Base-by-base conservation (phyloP, 2,329 filamentous ascomycete species). In the Nigrospora sphaerica region DNA sequence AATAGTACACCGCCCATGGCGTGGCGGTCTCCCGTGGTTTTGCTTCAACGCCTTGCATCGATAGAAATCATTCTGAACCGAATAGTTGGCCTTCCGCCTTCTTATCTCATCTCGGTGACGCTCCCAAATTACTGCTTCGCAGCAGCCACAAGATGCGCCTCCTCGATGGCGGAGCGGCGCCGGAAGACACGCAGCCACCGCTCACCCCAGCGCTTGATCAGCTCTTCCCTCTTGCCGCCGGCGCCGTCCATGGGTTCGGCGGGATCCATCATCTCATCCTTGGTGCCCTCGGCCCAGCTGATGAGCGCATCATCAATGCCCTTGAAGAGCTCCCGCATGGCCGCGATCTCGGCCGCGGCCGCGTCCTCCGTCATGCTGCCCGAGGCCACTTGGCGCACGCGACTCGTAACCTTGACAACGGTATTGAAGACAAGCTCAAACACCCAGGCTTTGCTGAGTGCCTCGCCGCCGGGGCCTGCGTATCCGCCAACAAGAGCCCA, bases 361-460 rank as follows among this genome's bases (percentile, higher is more conserved):
- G 83, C 76, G 10, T 72, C 71, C 2, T 69, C 65, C 4, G 83
- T 66, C 12, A 75, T 76, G 9, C 76, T 72, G 39, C 82, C 78
- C 2, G 73, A 71, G 11, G 88, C 80, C 19, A 96, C 83, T 67
- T 95, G 88, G 37, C 88, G 82, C 44, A 95, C 83, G 31, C 91
- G 86, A 52, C 83, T 84, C 2, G 89, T 91, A 42, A 97, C 92
- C 69, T 98, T 97, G 60, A 82, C 78, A 44, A 96, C 84, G 0
- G 93, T 97, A 55, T 86, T 86, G 51, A 84, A 83, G 14, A 97
- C 83, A 70, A 97, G 85, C 70, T 98, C 93, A 62, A 89, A 96
- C 11, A 95, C 75, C 68, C 92, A 84, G 7, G 83, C 73, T 55
- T 86, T 78, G 12, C 85, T 80, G 12, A 98, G 79, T 3, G 79